Percentiles rank a stretch among this genome's conserved stretches.
phyloP scores from a whole-genome alignment of 2,329 filamentous ascomycete species.

The Calonectria ilicicola region DNA sequence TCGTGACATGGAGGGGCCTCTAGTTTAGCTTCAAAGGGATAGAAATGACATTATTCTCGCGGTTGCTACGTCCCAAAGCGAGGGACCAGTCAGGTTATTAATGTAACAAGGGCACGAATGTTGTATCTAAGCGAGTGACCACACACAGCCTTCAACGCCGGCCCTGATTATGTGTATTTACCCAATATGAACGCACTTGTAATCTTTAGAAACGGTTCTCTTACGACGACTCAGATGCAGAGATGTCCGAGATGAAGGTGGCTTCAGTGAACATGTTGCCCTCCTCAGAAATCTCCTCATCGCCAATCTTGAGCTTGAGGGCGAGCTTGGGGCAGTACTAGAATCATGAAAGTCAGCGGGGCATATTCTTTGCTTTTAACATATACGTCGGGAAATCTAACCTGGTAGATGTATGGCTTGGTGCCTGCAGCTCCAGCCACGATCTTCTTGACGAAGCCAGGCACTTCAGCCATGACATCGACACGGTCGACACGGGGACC shows the following conservation, averaged over 20 bases:
- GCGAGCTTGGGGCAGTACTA: slow-evolving; percentile 80
- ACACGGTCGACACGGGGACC: slow-evolving; percentile 79
- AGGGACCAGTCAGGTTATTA: slow-evolving; percentile 23
- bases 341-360: slow-evolving; percentile 24
- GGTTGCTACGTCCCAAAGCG: slow-evolving; percentile 18
- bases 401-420: slow-evolving; percentile 98
- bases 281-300: slow-evolving; percentile 81
- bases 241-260: slow-evolving; percentile 86
- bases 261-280: slow-evolving; percentile 88
- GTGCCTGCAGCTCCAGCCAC: slow-evolving; percentile 90
- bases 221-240: not conserved
- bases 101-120: slow-evolving; percentile 38
- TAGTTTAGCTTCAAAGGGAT: not conserved
- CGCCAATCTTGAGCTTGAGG: slow-evolving; percentile 87
- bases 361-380: slow-evolving; percentile 14
- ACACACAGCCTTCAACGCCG: slow-evolving; percentile 47
- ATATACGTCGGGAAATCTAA: slow-evolving; percentile 54
- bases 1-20: not conserved
- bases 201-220: slow-evolving; percentile 30
- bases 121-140: slow-evolving; percentile 45
- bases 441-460: slow-evolving; percentile 94
- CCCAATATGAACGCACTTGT: slow-evolving; percentile 41
- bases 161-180: slow-evolving; percentile 44
- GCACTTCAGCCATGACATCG: slow-evolving; percentile 97
- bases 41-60: slow-evolving; percentile 28